phyloP scores from a whole-genome alignment of 1,139 yeast genomes.

The Suhomyces yuchorum region DNA sequence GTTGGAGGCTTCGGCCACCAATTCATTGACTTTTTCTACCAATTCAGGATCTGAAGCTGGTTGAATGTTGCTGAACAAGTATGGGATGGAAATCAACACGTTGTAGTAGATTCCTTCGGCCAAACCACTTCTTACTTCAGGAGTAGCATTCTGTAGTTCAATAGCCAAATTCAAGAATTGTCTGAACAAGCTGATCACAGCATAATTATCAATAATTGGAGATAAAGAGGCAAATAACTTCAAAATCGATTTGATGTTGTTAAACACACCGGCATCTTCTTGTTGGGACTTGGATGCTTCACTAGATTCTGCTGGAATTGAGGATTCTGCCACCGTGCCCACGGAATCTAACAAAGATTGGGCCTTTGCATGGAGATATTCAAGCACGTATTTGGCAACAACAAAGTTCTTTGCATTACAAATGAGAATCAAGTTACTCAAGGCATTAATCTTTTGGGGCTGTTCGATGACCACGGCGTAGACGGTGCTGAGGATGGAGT shows the following conservation, averaged over 20 bases:
- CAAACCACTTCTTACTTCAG: conserved; percentile 50
- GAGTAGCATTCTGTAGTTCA: conserved; percentile 48
- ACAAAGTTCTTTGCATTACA: conserved; percentile 67
- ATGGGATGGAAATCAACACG: conserved; percentile 70
- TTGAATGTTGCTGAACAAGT: conserved; percentile 52
- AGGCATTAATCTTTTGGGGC: conserved; percentile 80
- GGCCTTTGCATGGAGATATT: conserved; percentile 64
- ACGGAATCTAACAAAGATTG: conserved; percentile 52
- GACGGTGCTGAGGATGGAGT: conserved; percentile 61
- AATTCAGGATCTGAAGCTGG: conserved; percentile 29
- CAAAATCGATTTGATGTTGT: conserved; percentile 66
- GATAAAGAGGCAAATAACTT: conserved; percentile 69
- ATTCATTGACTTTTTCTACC: conserved; percentile 40
- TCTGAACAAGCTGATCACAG: conserved; percentile 53
- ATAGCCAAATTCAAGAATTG: conserved; percentile 60
- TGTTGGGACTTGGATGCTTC: conserved; percentile 3
- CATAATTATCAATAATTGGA: conserved; percentile 59
- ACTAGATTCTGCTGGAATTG: neutral
- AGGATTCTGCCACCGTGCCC: neutral
- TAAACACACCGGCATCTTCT: conserved; percentile 67
- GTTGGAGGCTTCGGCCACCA: conserved; percentile 47
- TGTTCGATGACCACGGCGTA: conserved; percentile 79
- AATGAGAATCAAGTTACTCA: conserved; percentile 69
- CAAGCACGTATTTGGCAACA: conserved; percentile 71
- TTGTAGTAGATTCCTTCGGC: conserved; percentile 72